These are phyloP conservation scores for Bipolaris zeicola DNA, from an alignment of 2,329 filamentous ascomycete species.

Conservation along the genomic window DNA sequence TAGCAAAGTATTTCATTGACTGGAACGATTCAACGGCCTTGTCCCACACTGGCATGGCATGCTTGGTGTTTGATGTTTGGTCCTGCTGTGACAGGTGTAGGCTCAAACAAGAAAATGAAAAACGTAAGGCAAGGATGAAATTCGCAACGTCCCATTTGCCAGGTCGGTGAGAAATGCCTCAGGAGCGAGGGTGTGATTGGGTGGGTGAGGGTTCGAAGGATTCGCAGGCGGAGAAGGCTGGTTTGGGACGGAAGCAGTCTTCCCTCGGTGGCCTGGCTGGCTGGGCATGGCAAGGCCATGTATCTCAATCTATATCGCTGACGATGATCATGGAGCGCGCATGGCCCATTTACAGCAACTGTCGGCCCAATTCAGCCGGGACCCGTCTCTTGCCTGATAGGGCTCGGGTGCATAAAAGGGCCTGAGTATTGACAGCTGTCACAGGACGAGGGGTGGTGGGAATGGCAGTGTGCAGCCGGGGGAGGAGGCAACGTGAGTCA, in stretches of 20 bases:
- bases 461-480: not conserved
- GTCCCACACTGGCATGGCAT: too few relatives aligned
- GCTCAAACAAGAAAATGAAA: not conserved
- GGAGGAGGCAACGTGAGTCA: constrained; percentile 4
- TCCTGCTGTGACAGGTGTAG: not conserved
- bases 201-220: too few relatives aligned
- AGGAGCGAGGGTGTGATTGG: not conserved
- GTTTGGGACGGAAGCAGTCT: not conserved
- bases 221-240: too few relatives aligned
- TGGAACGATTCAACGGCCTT: too few relatives aligned
- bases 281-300: not conserved
- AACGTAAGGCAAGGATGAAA: not conserved
- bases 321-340: constrained; percentile 3
- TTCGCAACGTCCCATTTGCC: not conserved
- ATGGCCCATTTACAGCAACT: constrained; percentile 4
- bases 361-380: constrained; percentile 14
- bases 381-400: constrained; percentile 12
- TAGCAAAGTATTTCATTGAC: too few relatives aligned
- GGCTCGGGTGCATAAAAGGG: constrained; percentile 10
- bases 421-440: constrained; percentile 15
- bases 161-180: not conserved
- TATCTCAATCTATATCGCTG: constrained; percentile 4
- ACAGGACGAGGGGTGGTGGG: constrained; percentile 6
- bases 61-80: too few relatives aligned
- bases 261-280: not conserved